These are phyloP conservation scores for Cladobotryum protrusum DNA, from an alignment of 2,329 filamentous ascomycete genomes.

Conservation along the genomic window DNA sequence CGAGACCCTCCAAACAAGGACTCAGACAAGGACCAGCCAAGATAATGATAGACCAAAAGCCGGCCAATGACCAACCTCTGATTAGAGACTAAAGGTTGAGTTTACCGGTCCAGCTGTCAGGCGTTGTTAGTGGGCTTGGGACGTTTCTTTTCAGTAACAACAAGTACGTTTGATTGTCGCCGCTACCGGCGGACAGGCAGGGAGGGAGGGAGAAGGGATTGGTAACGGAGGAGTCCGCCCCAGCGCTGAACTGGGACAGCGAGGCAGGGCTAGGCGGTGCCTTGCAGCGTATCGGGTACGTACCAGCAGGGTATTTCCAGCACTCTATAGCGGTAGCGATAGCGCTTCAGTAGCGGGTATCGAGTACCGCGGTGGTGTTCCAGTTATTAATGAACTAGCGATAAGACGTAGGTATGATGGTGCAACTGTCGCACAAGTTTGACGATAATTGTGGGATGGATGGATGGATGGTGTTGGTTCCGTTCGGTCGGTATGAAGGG, in stretches of 20 bases:
- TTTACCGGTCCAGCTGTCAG: constrained; percentile 5
- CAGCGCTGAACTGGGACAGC: too few species aligned
- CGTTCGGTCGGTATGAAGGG: too few species aligned
- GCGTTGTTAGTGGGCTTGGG: neutral
- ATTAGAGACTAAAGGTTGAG: constrained; percentile 10
- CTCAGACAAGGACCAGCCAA: neutral
- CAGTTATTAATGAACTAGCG: too few species aligned
- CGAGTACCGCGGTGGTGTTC: neutral
- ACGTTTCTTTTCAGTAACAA: too few species aligned
- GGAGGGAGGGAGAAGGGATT: too few species aligned
- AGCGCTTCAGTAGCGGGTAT: neutral
- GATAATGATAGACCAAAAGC: neutral
- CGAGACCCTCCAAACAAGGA: neutral
- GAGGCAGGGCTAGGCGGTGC: neutral
- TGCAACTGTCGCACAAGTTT: neutral
- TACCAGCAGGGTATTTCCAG: neutral
- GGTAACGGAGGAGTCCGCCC: too few species aligned
- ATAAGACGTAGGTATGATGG: too few species aligned
- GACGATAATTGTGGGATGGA: neutral
- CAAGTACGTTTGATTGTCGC: constrained; percentile 4
- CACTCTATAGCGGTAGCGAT: neutral
- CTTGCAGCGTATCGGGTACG: neutral
- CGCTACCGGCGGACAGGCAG: constrained; percentile 2
- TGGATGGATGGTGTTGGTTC: too few species aligned
- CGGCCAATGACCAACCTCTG: constrained; percentile 6